Evolutionary conservation across 2,329 filamentous ascomycete genomes (phyloP), one percentile per base, ranked within the genome.

Genomic region (Beauveria rudraprayagi): DNA sequence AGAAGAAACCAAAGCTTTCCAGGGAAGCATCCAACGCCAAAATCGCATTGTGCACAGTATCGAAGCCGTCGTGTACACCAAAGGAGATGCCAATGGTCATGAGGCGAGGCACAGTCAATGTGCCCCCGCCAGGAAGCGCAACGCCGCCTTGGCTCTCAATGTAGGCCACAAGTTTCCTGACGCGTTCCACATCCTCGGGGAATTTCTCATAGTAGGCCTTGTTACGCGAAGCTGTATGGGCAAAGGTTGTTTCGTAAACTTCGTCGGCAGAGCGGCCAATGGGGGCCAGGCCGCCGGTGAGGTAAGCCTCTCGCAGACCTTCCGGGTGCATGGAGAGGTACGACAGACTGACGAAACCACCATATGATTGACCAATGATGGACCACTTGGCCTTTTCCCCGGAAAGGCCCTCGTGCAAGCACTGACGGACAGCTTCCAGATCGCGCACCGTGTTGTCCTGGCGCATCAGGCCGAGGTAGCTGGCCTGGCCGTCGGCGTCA

Each of bases 381-480:
- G 86, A 89, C 93, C 92, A 97, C 70, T 87, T 86, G 71, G 86
- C 83, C 70, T 89, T 86, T 53, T 88, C 83, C 24, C 82, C 77
- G 0, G 89, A 85, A 67, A 86, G 89, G 56, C 86, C 84, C 5
- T 79, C 77, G 0, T 89, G 94, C 59, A 97, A 78, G 44, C 82
- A 87, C 67, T 86, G 83, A 5, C 93, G 84, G 37, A 97, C 85
- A 5, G 92, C 91, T 71, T 97, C 93, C 65, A 89, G 90, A 69
- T 97, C 93, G 52, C 84, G 85, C 46, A 97, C 92, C 56, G 96
- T 95, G 70, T 83, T 94, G 73, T 97, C 92, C 40, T 93, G 92
- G 47, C 93, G 85, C 78, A 96, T 96, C 44, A 86, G 79, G 71
- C 89, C 89, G 65, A 97, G 80, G 68, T 96, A 96, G 58, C 86